A percentile compares a stretch with the other conserved stretches of the same genome.
phyloP scores from a whole-genome alignment of 768 basidiomycete genomes.

The Pulveroboletus frians region DNA sequence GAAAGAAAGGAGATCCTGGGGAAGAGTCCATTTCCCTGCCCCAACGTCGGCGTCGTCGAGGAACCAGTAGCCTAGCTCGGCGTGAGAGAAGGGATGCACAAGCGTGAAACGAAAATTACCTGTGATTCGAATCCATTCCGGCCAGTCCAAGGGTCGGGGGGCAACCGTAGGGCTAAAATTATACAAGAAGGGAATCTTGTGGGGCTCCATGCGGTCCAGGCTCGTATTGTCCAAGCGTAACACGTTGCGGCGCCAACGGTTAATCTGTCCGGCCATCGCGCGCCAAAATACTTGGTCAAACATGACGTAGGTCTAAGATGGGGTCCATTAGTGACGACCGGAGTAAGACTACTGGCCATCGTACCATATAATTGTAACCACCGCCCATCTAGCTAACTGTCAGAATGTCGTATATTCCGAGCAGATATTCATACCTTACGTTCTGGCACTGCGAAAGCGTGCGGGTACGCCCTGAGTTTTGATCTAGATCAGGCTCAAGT shows the following conservation, averaged over 20 bases:
- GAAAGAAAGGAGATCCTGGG: constrained; percentile 72
- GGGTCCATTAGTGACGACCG: background rate
- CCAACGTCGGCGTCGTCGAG: constrained; percentile 89
- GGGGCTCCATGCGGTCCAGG: constrained; percentile 93
- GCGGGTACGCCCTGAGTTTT: constrained; percentile 76
- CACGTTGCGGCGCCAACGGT: constrained; percentile 81
- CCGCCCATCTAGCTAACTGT: constrained; percentile 75
- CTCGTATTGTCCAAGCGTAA: constrained; percentile 76
- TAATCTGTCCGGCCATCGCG: constrained; percentile 89
- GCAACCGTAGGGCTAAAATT: constrained; percentile 92
- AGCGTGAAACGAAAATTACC: constrained; percentile 39
- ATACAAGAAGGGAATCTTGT: constrained; percentile 97
- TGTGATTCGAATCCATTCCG: constrained; percentile 95
- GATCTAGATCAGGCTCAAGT: background rate
- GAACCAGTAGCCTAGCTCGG: constrained; percentile 85
- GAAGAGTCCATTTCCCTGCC: constrained; percentile 84
- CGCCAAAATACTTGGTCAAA: constrained; percentile 99
- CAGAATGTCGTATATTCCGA: constrained; percentile 10
- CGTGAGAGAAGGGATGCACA: constrained; percentile 5
- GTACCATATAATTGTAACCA: constrained; percentile 95
- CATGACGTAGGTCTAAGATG: constrained; percentile 79
- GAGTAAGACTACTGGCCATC: constrained; percentile 12
- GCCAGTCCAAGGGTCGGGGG: constrained; percentile 95
- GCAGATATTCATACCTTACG: constrained; percentile 55
- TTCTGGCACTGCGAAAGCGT: constrained; percentile 97